Evolutionary conservation across 2,329 filamentous ascomycete species (phyloP).

Genomic region (Truncatella angustata): DNA sequence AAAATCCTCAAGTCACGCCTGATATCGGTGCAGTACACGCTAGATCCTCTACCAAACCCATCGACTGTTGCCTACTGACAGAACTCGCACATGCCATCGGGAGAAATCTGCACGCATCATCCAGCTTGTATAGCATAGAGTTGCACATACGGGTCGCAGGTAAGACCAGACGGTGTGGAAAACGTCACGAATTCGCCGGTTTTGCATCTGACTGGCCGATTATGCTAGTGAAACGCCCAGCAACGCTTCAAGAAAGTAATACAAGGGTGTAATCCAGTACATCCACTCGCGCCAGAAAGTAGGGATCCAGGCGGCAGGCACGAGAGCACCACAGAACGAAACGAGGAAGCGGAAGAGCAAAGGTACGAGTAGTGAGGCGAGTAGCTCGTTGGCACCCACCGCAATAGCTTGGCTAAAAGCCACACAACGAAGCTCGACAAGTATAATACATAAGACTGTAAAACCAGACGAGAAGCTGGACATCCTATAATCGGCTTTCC

Average conservation of each 20-base stretch:
- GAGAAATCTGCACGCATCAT: conserved; percentile 59
- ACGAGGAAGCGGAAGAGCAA: conserved; percentile 70
- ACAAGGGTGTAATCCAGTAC: conserved; percentile 72
- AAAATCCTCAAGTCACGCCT: conserved; percentile 69
- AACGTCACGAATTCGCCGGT: conserved; percentile 64
- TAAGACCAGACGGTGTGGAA: conserved; percentile 50
- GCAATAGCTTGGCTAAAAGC: conserved; percentile 49
- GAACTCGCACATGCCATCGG: conserved; percentile 58
- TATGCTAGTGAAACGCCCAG: conserved; percentile 62
- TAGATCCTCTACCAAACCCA: conserved; percentile 58
- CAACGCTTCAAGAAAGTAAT: conserved; percentile 69
- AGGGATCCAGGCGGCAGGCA: conserved; percentile 57
- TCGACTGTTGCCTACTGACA: conserved; percentile 63
- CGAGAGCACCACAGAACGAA: conserved; percentile 69
- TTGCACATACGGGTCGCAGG: conserved; percentile 56
- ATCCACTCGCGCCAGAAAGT: conserved; percentile 67
- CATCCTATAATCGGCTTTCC: conserved; percentile 45
- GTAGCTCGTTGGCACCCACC: conserved; percentile 62
- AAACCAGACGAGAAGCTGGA: conserved; percentile 58
- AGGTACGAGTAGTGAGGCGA: conserved; percentile 65
- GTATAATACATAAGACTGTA: conserved; percentile 61
- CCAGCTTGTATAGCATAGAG: conserved; percentile 51
- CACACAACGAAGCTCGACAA: conserved; percentile 38
- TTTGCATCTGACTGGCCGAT: conserved; percentile 59
- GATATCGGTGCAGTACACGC: conserved; percentile 57